phyloP scores from a whole-genome alignment of 1,284 basidiomycete species.

The Sutorius eximius region DNA sequence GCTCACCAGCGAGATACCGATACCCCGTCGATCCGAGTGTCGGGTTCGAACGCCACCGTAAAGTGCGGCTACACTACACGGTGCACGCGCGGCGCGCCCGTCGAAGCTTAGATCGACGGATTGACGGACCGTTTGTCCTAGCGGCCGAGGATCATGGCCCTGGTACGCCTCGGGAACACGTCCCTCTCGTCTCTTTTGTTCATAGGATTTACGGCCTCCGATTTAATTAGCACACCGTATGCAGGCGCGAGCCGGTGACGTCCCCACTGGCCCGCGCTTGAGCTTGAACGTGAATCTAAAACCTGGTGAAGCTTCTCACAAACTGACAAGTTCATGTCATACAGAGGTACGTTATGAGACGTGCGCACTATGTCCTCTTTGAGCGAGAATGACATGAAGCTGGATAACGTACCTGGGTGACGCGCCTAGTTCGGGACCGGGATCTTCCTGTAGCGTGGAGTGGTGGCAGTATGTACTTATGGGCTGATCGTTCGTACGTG shows the following conservation, averaged over 20 bases:
- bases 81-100: too few relatives aligned
- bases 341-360: too few relatives aligned
- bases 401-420: too few relatives aligned
- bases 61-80: too few relatives aligned
- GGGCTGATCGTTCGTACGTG: background rate
- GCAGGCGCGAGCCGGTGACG: too few relatives aligned
- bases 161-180: background rate
- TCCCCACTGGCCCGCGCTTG: too few relatives aligned
- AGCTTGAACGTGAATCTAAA: background rate
- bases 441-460: background rate
- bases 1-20: too few relatives aligned
- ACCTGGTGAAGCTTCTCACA: background rate
- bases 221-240: background rate
- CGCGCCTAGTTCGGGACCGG: background rate
- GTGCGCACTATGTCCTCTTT: background rate
- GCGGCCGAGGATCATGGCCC: background rate
- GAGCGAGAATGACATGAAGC: background rate
- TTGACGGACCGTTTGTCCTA: too few relatives aligned
- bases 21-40: too few relatives aligned
- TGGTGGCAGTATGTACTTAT: background rate
- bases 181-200: background rate
- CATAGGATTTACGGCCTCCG: background rate
- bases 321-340: background rate
- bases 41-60: too few relatives aligned
- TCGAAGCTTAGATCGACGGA: background rate